Evolutionary conservation across 2,329 filamentous ascomycete genomes (phyloP), one percentile per base, ranked within the genome.

Genomic region (Fusarium piperis): DNA sequence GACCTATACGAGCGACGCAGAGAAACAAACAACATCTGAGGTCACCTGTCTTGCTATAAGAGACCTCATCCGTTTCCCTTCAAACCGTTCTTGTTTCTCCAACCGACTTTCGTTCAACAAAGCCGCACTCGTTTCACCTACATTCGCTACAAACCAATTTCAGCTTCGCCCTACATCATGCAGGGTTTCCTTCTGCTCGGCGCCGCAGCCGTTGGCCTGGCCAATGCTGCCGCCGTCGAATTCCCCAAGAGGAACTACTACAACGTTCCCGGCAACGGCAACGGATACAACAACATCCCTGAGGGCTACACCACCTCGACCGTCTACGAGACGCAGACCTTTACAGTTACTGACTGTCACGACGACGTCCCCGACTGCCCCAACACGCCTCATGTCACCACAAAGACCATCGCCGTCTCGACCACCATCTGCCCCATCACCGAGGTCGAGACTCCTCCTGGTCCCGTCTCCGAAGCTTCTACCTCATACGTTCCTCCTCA

Each of bases 81-180:
- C 12, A 57, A 33, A 4, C 15, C 11, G 33, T 28, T 61, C 67
- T 28, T 41, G 41, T 26, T 30, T 48, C 64, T 28, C 71, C 64
- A 71, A 35, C 67, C 55, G 58, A 60, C 71, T 66, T 64, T 73
- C 71, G 71, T 68, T 73, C 62, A 64, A 68, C 51, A 63, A 59
- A 57, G 55, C 70, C 38, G 48, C 69, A 70, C 62, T 52, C 48
- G 48, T 52, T 61, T 56, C 33, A 32, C 7, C 10, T 30, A 18
- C 61, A 59, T 32, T 63, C 60, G 60, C 38, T 64, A 59, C 33
- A 52, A 15, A 36, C 26, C 15, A 26, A n/a, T 23, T 53, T 71
- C 46, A 64, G 64, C 53, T 70, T 48, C 62, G 58, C 59, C n/a
- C 52, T 46, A 33, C 58, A 72, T 38, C 2, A 73, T 73, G 71